Evolutionary conservation across 2,329 filamentous ascomycete genomes (phyloP).

Genomic region (Zelopaecilomyces penicillatus): DNA sequence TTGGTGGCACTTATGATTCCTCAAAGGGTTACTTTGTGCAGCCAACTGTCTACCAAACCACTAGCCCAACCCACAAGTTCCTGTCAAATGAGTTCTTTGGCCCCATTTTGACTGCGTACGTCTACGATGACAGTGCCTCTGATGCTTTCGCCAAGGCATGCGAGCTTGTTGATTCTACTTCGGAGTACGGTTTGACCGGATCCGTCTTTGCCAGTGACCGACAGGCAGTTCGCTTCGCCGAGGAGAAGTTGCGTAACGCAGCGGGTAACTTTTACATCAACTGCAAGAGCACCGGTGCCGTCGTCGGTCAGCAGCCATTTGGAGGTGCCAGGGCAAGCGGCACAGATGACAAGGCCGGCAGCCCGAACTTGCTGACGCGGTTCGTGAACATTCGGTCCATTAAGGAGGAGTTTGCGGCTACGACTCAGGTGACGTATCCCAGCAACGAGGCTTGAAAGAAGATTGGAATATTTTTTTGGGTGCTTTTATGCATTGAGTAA

Average conservation of each 20-base stretch:
- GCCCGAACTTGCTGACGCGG: constrained; percentile 51
- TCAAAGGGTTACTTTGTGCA: constrained; percentile 75
- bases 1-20: constrained; percentile 69
- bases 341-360: constrained; percentile 68
- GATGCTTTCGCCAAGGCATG: constrained; percentile 52
- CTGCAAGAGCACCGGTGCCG: constrained; percentile 69
- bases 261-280: constrained; percentile 85
- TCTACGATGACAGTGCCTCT: constrained; percentile 61
- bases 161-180: constrained; percentile 59
- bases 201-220: constrained; percentile 67
- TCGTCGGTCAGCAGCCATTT: constrained; percentile 66
- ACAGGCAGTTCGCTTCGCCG: constrained; percentile 55
- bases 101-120: constrained; percentile 63
- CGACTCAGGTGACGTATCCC: constrained; percentile 56
- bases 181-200: constrained; percentile 71
- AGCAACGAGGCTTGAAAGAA: constrained; percentile 54
- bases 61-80: constrained; percentile 64
- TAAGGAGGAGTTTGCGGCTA: constrained; percentile 67
- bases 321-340: constrained; percentile 60
- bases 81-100: constrained; percentile 76
- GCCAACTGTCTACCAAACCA: constrained; percentile 73
- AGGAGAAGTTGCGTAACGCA: constrained; percentile 61
- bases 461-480: no score
- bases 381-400: constrained; percentile 61
- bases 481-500: no score